Evolutionary conservation across 1,139 yeast genomes (phyloP).

Genomic region (Blastobotrys malaysiensis): DNA sequence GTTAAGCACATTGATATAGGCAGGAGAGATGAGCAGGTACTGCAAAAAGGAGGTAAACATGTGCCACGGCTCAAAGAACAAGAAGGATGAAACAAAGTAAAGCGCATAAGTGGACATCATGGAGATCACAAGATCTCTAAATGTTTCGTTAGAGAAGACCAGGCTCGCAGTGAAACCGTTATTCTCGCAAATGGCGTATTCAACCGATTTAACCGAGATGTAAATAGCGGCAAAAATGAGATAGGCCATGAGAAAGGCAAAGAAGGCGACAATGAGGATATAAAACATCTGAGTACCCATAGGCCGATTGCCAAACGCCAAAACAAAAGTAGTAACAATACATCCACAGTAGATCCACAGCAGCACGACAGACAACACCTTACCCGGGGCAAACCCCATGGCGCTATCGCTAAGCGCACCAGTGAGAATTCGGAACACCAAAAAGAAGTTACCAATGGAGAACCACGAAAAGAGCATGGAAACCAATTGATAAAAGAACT

Average conservation of each 20-base stretch:
- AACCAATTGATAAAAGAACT: constrained; percentile 63
- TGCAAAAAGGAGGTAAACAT: constrained; percentile 70
- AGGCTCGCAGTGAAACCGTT: constrained; percentile 42
- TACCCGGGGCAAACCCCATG: constrained; percentile 63
- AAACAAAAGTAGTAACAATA: constrained; percentile 81
- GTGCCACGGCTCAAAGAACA: constrained; percentile 75
- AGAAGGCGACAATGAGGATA: constrained; percentile 76
- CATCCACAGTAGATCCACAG: constrained; percentile 88
- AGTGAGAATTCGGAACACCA: constrained; percentile 72
- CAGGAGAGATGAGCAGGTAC: constrained; percentile 65
- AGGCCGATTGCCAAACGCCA: constrained; percentile 92
- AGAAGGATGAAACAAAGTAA: constrained; percentile 68
- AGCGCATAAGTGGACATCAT: constrained; percentile 77
- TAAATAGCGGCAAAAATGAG: constrained; percentile 86
- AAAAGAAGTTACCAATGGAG: constrained; percentile 67
- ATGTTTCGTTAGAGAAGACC: constrained; percentile 56
- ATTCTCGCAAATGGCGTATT: constrained; percentile 38
- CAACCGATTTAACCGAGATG: constrained; percentile 71
- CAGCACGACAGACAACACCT: constrained; percentile 70
- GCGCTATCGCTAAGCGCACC: constrained; percentile 56
- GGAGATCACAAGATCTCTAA: constrained; percentile 85
- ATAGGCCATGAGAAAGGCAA: constrained; percentile 87
- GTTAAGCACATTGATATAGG: constrained; percentile 71
- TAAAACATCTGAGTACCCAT: constrained; percentile 84
- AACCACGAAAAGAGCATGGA: constrained; percentile 74